Evolutionary conservation across 1,284 basidiomycete genomes (phyloP).

Genomic region (Leccinum colubrinum): DNA sequence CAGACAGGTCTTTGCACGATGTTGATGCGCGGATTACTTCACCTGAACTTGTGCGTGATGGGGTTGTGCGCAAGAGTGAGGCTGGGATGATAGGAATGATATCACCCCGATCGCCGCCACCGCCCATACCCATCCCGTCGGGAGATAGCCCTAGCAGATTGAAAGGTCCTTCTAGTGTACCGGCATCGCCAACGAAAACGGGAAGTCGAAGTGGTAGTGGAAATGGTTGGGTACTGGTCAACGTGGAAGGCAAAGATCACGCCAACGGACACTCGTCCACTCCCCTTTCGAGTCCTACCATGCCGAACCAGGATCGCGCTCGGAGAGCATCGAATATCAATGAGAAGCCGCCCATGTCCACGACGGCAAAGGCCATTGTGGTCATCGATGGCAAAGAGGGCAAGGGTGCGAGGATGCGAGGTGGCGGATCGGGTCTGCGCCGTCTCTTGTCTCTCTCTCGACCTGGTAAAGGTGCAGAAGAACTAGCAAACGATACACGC

Average conservation of each 20-base stretch:
- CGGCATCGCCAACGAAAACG: constrained; percentile 34
- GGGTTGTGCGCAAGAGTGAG: constrained; percentile 49
- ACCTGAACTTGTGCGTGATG: constrained; percentile 42
- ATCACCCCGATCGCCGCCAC: constrained; percentile 28
- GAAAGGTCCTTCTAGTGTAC: constrained; percentile 25
- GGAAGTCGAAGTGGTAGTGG: constrained; percentile 36
- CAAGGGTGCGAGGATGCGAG: constrained; percentile 35
- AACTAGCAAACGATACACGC: constrained; percentile 25
- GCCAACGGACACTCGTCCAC: constrained; percentile 24
- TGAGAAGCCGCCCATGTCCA: constrained; percentile 36
- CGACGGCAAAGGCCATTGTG: constrained; percentile 58
- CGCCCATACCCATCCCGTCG: constrained; percentile 28
- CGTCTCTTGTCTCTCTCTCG: constrained; percentile 34
- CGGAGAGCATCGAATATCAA: constrained; percentile 26
- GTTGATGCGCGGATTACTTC: constrained; percentile 45
- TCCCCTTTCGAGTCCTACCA: constrained; percentile 32
- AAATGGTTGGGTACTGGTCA: constrained; percentile 65
- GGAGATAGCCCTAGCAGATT: constrained; percentile 24
- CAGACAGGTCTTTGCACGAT: constrained; percentile 44
- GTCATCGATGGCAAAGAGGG: constrained; percentile 55
- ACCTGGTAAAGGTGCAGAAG: constrained; percentile 31
- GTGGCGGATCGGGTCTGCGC: constrained; percentile 34
- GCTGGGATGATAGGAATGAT: constrained; percentile 51
- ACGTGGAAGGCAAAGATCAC: constrained; percentile 49
- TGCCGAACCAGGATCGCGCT: constrained; percentile 28